These are phyloP conservation scores for Ramaria sp. DNA, from an alignment of 768 basidiomycete genomes.

Conservation along the genomic window DNA sequence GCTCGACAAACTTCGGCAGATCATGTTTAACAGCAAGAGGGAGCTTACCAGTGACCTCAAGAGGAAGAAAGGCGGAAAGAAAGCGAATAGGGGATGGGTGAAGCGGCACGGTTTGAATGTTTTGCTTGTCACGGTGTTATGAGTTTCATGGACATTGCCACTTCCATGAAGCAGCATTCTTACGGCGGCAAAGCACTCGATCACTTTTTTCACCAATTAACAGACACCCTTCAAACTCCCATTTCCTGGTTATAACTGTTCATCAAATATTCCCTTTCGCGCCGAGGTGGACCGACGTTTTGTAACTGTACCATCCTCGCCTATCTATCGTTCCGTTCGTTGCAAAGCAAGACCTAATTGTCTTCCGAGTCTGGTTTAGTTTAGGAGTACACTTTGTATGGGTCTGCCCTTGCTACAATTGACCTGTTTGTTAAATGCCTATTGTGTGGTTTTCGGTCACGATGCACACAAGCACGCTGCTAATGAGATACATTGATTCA, in stretches of 20 bases:
- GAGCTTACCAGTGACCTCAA: conserved; percentile 53
- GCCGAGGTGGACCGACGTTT: not conserved
- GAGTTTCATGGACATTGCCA: not conserved
- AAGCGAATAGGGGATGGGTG: conserved; percentile 41
- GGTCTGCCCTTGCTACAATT: not conserved
- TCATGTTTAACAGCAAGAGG: conserved; percentile 50
- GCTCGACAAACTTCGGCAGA: conserved; percentile 43
- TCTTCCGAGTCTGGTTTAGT: not conserved
- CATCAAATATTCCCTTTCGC: not conserved
- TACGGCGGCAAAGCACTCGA: not conserved
- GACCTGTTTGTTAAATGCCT: not conserved
- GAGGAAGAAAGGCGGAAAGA: conserved; percentile 29
- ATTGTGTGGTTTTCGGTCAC: no score
- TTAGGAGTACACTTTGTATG: not conserved
- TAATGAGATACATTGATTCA: no score
- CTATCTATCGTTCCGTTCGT: not conserved
- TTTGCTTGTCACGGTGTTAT: conserved; percentile 34
- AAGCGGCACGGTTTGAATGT: conserved; percentile 49
- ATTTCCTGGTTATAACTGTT: not conserved
- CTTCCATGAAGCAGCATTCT: not conserved
- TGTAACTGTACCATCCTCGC: not conserved
- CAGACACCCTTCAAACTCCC: not conserved
- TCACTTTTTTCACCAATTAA: not conserved
- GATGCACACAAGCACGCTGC: no score
- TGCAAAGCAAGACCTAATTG: not conserved